Base-by-base conservation (phyloP, 2,329 filamentous ascomycete species). In the Ophiostoma montium region DNA sequence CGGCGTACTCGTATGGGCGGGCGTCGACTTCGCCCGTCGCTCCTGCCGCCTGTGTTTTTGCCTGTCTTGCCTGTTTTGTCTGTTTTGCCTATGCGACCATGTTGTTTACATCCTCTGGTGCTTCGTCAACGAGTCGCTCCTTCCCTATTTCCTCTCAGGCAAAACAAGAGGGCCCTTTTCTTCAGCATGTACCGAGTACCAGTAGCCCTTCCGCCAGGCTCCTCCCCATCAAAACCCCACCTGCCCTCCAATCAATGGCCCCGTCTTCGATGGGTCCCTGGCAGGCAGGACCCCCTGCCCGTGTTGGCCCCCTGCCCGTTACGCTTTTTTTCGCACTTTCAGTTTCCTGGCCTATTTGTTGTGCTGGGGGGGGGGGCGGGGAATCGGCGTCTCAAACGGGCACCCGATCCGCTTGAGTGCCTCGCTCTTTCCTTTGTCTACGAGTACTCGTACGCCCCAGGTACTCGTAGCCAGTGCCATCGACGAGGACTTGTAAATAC, bases 291-390 rank as follows among this genome's bases (percentile, higher is more conserved):
- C n/a, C n/a, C n/a, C n/a, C n/a, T n/a, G n/a, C n/a, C n/a, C n/a
- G n/a, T n/a, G n/a, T n/a, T n/a, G n/a, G 39, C 52, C 54, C 54
- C 54, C 52, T 50, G 32, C 46, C 48, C 9, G 39, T 48, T 46
- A 43, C 32, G 45, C 35, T 35, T 30, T 33, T 30, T 33, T 19
- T 42, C 8, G 31, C 31, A 33, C 49, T n/a, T 27, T 43, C 21
- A 36, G 13, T 31, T 36, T 27, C 23, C 27, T 43, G 32, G 38
- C 19, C 21, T 18, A 35, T 23, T 21, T 35, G 30, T 13, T 46
- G 27, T 27, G 12, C n/a, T 36, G 36, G 36, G 36, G 36, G 36
- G 36, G 36, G 36, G 16, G 18, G 13, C n/a, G 38, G 36, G 36
- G 36, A 18, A 41, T 23, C n/a, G 38, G 38, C 38, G n/a, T 27